phyloP scores from a whole-genome alignment of 2,329 filamentous ascomycete genomes.

The Fusarium sp. region DNA sequence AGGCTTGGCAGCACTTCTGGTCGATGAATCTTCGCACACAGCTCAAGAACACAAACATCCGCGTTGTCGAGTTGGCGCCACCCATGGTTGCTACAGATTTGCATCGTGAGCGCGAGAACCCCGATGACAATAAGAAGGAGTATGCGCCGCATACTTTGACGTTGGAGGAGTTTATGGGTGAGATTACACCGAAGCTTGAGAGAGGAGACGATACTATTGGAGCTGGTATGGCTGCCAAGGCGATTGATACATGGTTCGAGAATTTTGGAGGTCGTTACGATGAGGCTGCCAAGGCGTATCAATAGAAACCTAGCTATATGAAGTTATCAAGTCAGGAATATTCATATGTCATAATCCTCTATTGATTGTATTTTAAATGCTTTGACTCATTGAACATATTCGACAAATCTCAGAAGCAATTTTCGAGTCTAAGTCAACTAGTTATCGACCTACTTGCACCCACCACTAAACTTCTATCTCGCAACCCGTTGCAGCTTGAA shows the following conservation, averaged over 20 bases:
- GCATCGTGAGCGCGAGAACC: slow-evolving; percentile 68
- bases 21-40: slow-evolving; percentile 69
- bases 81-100: slow-evolving; percentile 69
- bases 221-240: slow-evolving; percentile 57
- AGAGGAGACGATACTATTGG: slow-evolving; percentile 64
- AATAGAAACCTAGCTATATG: not conserved
- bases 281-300: slow-evolving; percentile 16
- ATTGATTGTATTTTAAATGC: too few species aligned
- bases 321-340: too few species aligned
- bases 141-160: slow-evolving; percentile 61
- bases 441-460: too few species aligned
- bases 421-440: too few species aligned
- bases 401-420: too few species aligned
- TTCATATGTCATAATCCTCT: too few species aligned
- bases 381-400: too few species aligned
- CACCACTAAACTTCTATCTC: too few species aligned
- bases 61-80: slow-evolving; percentile 69
- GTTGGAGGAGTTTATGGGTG: slow-evolving; percentile 69
- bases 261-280: slow-evolving; percentile 53
- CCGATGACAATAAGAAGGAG: slow-evolving; percentile 72
- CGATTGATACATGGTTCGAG: slow-evolving; percentile 62
- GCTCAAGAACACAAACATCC: slow-evolving; percentile 58
- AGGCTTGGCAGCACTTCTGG: slow-evolving; percentile 71
- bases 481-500: too few species aligned
- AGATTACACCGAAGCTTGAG: slow-evolving; percentile 61